These are phyloP conservation scores for Pythium monospermum DNA, from an alignment of 352 stramenopile genomes.

Conservation along the genomic window DNA sequence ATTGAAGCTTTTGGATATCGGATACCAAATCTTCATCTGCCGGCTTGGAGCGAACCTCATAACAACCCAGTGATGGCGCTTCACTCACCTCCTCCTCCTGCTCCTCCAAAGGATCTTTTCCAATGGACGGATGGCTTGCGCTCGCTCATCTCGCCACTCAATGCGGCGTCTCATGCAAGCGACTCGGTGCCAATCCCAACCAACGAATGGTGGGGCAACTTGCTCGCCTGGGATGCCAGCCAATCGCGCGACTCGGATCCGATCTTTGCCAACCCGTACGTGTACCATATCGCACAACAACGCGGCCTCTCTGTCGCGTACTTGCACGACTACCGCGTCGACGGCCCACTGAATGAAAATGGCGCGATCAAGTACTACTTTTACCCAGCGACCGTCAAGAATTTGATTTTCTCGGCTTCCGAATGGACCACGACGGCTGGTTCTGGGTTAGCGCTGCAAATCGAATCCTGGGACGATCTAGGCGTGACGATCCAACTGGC, in stretches of 20 bases:
- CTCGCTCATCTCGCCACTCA: constrained; percentile 45
- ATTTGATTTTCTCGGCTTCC: constrained; percentile 59
- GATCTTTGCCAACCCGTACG: constrained; percentile 69
- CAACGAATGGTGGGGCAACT: constrained; percentile 84
- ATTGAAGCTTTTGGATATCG: too few relatives aligned
- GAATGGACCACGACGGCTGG: constrained; percentile 26
- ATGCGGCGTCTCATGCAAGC: constrained; percentile 25
- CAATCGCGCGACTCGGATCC: constrained; percentile 55
- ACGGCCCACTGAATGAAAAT: constrained; percentile 73
- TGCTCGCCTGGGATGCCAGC: constrained; percentile 48
- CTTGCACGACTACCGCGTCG: constrained; percentile 62
- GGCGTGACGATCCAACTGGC: constrained; percentile 49
- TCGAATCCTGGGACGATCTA: constrained; percentile 75
- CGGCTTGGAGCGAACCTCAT: neutral
- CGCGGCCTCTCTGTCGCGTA: constrained; percentile 62
- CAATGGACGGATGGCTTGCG: constrained; percentile 39
- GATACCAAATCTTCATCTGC: neutral
- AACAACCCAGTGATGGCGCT: neutral
- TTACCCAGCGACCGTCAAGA: constrained; percentile 69
- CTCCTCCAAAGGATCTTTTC: constrained; percentile 37
- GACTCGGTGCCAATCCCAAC: constrained; percentile 56
- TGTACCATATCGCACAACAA: constrained; percentile 46
- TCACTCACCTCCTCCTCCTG: constrained; percentile 12
- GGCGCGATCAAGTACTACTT: constrained; percentile 83
- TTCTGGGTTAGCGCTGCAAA: constrained; percentile 23